These are phyloP conservation scores for Penicillium nordicum DNA, from an alignment of 2,329 filamentous ascomycete genomes.

Conservation along the genomic window DNA sequence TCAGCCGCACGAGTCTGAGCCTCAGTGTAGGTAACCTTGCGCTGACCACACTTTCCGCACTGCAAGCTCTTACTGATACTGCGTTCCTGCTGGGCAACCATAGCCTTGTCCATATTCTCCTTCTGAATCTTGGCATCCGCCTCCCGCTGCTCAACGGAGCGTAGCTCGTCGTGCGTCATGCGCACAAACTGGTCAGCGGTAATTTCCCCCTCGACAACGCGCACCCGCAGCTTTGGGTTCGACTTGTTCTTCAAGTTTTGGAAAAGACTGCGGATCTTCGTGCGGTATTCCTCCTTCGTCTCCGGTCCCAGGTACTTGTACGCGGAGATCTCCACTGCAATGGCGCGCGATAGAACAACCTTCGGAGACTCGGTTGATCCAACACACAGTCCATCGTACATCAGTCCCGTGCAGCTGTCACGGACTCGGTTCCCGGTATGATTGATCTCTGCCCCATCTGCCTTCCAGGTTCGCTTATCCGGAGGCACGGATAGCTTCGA, in stretches of 20 bases:
- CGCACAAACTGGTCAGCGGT: constrained; percentile 68
- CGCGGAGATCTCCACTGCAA: constrained; percentile 73
- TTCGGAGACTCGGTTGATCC: constrained; percentile 60
- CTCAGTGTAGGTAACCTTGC: constrained; percentile 92
- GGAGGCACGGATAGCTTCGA: constrained; percentile 57
- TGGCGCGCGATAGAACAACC: constrained; percentile 63
- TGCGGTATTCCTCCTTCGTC: constrained; percentile 69
- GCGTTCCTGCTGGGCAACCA: constrained; percentile 89
- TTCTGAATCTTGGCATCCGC: constrained; percentile 73
- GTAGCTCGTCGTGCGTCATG: constrained; percentile 89
- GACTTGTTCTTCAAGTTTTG: constrained; percentile 92
- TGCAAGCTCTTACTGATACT: constrained; percentile 82
- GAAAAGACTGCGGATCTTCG: constrained; percentile 88
- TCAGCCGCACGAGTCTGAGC: constrained; percentile 94
- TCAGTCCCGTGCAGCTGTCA: constrained; percentile 81
- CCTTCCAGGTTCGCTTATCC: constrained; percentile 76
- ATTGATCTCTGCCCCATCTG: constrained; percentile 74
- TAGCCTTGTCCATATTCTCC: constrained; percentile 96
- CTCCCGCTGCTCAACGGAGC: constrained; percentile 75
- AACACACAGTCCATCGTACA: constrained; percentile 87
- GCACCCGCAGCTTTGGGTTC: constrained; percentile 71
- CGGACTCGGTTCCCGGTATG: constrained; percentile 71
- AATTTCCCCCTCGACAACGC: constrained; percentile 74
- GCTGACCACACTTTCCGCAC: constrained; percentile 88
- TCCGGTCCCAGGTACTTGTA: constrained; percentile 68